These are phyloP conservation scores for Trichoderma endophyticum DNA, from an alignment of 2,329 filamentous ascomycete species.

Conservation along the genomic window DNA sequence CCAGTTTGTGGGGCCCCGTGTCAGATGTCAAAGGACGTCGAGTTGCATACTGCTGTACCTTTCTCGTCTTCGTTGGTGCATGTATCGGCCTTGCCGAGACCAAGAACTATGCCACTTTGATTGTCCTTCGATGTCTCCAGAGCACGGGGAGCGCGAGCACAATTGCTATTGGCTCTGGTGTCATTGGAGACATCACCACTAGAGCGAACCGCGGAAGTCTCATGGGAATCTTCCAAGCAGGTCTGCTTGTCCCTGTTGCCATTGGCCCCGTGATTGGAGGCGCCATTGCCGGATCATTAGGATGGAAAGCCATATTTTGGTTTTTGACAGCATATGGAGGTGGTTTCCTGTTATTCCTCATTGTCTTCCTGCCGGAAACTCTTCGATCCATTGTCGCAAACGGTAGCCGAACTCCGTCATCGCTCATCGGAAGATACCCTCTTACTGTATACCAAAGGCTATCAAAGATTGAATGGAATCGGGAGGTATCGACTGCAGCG, in stretches of 20 bases:
- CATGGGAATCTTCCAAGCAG: constrained; percentile 51
- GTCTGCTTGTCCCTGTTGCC: constrained; percentile 46
- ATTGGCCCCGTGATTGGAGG: constrained; percentile 59
- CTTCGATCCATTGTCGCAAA: constrained; percentile 49
- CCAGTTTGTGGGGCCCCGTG: constrained; percentile 54
- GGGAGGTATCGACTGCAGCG: constrained; percentile 22
- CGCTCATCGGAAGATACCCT: constrained; percentile 32
- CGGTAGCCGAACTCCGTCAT: constrained; percentile 45
- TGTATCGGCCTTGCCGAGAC: constrained; percentile 53
- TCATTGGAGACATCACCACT: constrained; percentile 63
- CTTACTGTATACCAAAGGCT: constrained; percentile 32
- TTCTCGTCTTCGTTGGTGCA: constrained; percentile 50
- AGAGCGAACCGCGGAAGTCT: constrained; percentile 59
- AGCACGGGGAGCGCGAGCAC: constrained; percentile 58
- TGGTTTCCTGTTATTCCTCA: constrained; percentile 41
- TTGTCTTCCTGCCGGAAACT: constrained; percentile 55
- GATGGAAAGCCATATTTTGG: constrained; percentile 62
- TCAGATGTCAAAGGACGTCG: constrained; percentile 53
- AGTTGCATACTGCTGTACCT: constrained; percentile 52
- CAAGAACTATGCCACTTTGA: constrained; percentile 46
- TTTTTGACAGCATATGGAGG: constrained; percentile 50
- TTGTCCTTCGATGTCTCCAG: constrained; percentile 55
- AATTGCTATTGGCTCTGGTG: constrained; percentile 54
- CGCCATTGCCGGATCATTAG: constrained; percentile 52
- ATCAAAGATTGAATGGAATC: constrained; percentile 27